Percentiles rank a stretch among this genome's conserved stretches.
Evolutionary conservation across 768 basidiomycete genomes (phyloP).

Genomic region (Neoboletus magnificus): DNA sequence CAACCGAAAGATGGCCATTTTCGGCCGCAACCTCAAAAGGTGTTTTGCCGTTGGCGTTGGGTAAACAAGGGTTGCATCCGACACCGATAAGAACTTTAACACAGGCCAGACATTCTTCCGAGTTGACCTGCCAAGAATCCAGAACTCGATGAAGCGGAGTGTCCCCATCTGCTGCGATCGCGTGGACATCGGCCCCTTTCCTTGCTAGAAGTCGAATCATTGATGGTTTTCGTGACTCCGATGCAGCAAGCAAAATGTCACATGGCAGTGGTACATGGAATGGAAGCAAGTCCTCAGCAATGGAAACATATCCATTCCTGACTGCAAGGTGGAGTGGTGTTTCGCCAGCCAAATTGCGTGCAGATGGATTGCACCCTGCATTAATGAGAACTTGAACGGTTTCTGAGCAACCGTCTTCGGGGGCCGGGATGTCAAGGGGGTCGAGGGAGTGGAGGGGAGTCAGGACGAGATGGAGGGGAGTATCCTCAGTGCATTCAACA

Average conservation of each 20-base stretch:
- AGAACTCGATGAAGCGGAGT: neutral
- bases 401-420: neutral
- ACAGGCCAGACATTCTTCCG: neutral
- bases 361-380: neutral
- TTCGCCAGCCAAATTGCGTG: neutral
- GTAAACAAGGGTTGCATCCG: neutral
- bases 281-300: no score
- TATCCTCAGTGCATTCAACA: no score
- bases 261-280: neutral
- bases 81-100: neutral
- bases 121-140: neutral
- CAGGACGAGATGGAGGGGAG: no score
- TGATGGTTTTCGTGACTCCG: neutral
- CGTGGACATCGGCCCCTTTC: neutral
- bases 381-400: neutral
- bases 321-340: neutral
- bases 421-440: no score
- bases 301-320: no score
- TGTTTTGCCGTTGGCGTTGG: neutral
- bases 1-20: neutral
- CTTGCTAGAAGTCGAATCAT: neutral
- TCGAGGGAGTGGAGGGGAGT: no score
- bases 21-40: neutral
- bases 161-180: neutral
- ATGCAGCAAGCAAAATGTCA: neutral